phyloP scores from a whole-genome alignment of 345 rosid genomes.

The Rubroshorea leprosula region DNA sequence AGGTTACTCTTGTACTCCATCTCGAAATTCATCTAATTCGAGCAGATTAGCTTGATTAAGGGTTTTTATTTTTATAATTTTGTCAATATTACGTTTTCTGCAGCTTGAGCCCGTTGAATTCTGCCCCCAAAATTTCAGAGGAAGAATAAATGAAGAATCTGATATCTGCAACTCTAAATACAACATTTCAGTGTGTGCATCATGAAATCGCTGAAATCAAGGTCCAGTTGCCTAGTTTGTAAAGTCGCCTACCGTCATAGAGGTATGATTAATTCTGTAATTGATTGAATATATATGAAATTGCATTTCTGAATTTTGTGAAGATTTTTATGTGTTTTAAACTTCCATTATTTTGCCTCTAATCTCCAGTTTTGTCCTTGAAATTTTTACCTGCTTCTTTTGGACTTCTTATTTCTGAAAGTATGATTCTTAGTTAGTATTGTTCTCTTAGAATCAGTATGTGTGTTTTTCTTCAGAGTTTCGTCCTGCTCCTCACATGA shows the following conservation, averaged over 20 bases:
- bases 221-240: constrained; percentile 74
- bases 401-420: too few relatives aligned
- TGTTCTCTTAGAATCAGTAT: too few relatives aligned
- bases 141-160: background rate
- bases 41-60: too few relatives aligned
- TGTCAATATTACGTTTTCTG: constrained; percentile 15
- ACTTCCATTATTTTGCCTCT: background rate
- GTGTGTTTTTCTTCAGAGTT: constrained; percentile 45
- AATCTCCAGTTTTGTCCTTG: background rate
- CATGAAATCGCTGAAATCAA: constrained; percentile 68
- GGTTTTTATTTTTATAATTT: background rate
- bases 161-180: background rate
- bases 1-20: background rate
- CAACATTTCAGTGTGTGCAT: constrained; percentile 55
- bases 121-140: constrained; percentile 29
- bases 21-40: too few relatives aligned
- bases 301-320: background rate
- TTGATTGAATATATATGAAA: background rate
- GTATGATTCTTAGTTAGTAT: too few relatives aligned
- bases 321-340: background rate
- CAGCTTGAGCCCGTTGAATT: constrained; percentile 73
- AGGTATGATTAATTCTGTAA: constrained; percentile 41
- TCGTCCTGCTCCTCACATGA: constrained; percentile 91
- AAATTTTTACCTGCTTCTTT: background rate
- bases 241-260: constrained; percentile 68